Percentiles rank a stretch among this genome's conserved stretches.
phyloP scores from a whole-genome alignment of 1,139 yeast species.

The Saccharomyces hybrid region DNA sequence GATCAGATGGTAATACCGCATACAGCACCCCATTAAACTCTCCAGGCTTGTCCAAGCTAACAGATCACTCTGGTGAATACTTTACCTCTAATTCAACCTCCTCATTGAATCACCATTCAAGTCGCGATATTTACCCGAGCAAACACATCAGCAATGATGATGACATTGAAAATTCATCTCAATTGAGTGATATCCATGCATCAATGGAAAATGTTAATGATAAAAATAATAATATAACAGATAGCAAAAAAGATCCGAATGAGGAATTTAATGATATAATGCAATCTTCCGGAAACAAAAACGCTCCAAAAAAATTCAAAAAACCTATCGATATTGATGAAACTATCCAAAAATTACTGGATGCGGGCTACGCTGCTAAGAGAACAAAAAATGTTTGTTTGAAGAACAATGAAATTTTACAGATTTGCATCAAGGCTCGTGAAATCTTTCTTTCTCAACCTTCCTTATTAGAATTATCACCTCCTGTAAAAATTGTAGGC shows the following conservation, averaged over 20 bases:
- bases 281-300: constrained; percentile 1
- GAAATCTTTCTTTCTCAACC: constrained; percentile 88
- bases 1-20: constrained; percentile 24
- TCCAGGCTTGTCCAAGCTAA: constrained; percentile 19
- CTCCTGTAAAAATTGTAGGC: constrained; percentile 96
- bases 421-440: constrained; percentile 77
- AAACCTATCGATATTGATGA: constrained; percentile 71
- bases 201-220: constrained; percentile 5
- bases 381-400: constrained; percentile 82
- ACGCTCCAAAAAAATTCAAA: constrained; percentile 18
- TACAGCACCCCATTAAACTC: constrained; percentile 28
- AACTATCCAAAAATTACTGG: constrained; percentile 77
- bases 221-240: neutral
- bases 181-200: constrained; percentile 8
- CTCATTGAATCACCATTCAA: neutral
- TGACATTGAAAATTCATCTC: constrained; percentile 2
- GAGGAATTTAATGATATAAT: neutral
- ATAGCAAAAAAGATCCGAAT: constrained; percentile 1
- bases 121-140: neutral
- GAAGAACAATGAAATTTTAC: constrained; percentile 78
- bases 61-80: constrained; percentile 5
- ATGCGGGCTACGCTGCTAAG: constrained; percentile 93
- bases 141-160: constrained; percentile 2
- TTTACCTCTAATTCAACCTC: neutral
- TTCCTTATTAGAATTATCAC: constrained; percentile 74